These are phyloP conservation scores for Sapria himalayana DNA, from an alignment of 345 rosid species.

Conservation along the genomic window DNA sequence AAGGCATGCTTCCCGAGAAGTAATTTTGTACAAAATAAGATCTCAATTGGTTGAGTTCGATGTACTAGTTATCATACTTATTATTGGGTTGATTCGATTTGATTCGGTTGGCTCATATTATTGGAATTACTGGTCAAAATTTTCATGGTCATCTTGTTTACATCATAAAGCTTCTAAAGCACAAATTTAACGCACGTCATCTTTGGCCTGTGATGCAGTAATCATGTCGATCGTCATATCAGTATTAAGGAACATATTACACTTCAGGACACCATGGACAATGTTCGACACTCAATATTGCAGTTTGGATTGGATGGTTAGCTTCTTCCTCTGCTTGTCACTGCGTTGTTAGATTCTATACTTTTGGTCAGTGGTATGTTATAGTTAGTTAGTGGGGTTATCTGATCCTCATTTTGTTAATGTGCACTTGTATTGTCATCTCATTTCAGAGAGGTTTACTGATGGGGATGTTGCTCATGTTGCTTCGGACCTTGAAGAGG, in stretches of 20 bases:
- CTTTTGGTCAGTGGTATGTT: slow-evolving; percentile 3
- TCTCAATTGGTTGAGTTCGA: too few relatives aligned
- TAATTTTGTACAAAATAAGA: too few relatives aligned
- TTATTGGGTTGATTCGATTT: too few relatives aligned
- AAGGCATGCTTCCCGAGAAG: too few relatives aligned
- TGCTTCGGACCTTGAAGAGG: slow-evolving; percentile 89
- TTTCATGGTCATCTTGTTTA: too few relatives aligned
- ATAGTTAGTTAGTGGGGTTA: too few relatives aligned
- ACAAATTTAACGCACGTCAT: too few relatives aligned
- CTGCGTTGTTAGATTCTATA: slow-evolving; percentile 1
- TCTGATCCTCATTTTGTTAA: too few relatives aligned
- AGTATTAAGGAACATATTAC: slow-evolving; percentile 97
- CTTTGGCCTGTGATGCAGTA: slow-evolving; percentile 47
- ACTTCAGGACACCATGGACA: slow-evolving; percentile 95
- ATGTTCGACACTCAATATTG: slow-evolving; percentile 74
- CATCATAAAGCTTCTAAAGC: too few relatives aligned
- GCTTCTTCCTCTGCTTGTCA: slow-evolving; percentile 11
- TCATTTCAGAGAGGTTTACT: slow-evolving; percentile 76
- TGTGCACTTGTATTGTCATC: slow-evolving; percentile 6
- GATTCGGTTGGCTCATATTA: too few relatives aligned
- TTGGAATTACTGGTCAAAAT: too few relatives aligned
- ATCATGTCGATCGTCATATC: slow-evolving; percentile 84
- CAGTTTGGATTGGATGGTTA: slow-evolving; percentile 95
- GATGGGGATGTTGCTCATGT: slow-evolving; percentile 92
- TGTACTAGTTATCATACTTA: too few relatives aligned